Base-by-base conservation (phyloP, 2,329 filamentous ascomycete genomes). In the Fusarium euwallaceae region DNA sequence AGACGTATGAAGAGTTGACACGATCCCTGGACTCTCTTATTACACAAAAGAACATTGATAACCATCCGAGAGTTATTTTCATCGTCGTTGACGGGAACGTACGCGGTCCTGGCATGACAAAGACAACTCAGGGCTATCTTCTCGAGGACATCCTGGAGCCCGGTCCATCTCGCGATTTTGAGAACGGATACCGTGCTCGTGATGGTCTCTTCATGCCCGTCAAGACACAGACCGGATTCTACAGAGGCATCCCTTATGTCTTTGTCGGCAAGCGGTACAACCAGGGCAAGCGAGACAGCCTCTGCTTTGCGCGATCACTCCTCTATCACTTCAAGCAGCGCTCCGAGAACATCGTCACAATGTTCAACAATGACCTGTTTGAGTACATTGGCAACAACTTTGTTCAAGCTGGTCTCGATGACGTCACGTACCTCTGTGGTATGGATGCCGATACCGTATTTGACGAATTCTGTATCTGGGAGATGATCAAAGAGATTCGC, bases 401-500 rank as follows among this genome's bases (percentile, higher is more conserved):
- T 9, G 72, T 84, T 6, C 78, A 83, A 29, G 79, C 80, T 9
- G 82, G 83, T 8, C 79, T 87, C 11, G 79, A 82, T 4, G 81
- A 82, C 8, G 78, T 86, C 36, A 85, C 86, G 39, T 82, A 84
- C 45, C 81, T 87, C 1, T 82, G 83, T 0, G 86, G 86, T 17
- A 87, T 87, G 86, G 86, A 87, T 55, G 86, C 84, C 4, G 86
- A 87, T 61, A 87, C 86, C 3, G 81, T 86, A 6, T 87, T 87
- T 61, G 85, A 86, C 6, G 78, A 83, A 9, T 73, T 80, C 65
- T 88, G 87, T 62, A 80, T 88, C 71, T 82, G 78, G 60, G 82
- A 87, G 73, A 83, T 88, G 78, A 67, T 88, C 37, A 77, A 77
- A 8, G 82, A 86, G 72, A 85, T 85, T 16, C 85, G 84, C 66